These are phyloP conservation scores for Pichia nanzhaoensis DNA, from an alignment of 805 yeast species.

Conservation along the genomic window DNA sequence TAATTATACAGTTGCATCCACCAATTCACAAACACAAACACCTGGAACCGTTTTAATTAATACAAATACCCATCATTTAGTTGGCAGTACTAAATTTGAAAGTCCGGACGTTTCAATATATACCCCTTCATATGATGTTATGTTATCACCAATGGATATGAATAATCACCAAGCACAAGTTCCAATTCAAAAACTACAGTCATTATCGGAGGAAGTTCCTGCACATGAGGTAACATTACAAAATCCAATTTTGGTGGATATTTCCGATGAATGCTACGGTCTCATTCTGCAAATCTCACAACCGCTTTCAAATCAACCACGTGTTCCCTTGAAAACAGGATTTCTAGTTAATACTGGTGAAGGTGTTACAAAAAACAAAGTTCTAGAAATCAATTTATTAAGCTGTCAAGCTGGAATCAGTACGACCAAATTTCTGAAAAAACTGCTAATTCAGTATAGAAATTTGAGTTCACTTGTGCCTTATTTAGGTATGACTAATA, in stretches of 20 bases:
- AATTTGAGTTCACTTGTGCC: conserved; percentile 33
- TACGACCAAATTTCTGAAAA: conserved; percentile 46
- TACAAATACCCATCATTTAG: conserved; percentile 6
- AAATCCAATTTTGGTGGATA: conserved; percentile 37
- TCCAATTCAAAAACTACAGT: conserved; percentile 7
- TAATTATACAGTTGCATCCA: conserved; percentile 23
- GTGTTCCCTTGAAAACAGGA: conserved; percentile 67
- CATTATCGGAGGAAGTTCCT: conserved; percentile 4
- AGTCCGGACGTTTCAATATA: conserved; percentile 25
- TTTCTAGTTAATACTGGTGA: conserved; percentile 41
- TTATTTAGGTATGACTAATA: conserved; percentile 12
- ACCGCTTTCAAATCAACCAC: conserved; percentile 63
- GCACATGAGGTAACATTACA: neutral
- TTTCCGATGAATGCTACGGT: conserved; percentile 47
- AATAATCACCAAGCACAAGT: conserved; percentile 8
- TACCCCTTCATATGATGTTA: conserved; percentile 26
- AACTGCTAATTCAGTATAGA: conserved; percentile 54
- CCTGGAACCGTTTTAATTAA: conserved; percentile 10
- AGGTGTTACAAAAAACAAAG: conserved; percentile 16
- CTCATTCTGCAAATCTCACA: conserved; percentile 52
- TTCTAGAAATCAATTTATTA: conserved; percentile 58
- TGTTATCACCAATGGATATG: conserved; percentile 23
- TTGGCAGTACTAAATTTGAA: conserved; percentile 18
- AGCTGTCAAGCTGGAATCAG: conserved; percentile 69
- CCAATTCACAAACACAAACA: conserved; percentile 21